Percentiles rank a stretch among this genome's conserved stretches.
phyloP scores from a whole-genome alignment of 768 basidiomycete genomes.

The Suillus subaureus region DNA sequence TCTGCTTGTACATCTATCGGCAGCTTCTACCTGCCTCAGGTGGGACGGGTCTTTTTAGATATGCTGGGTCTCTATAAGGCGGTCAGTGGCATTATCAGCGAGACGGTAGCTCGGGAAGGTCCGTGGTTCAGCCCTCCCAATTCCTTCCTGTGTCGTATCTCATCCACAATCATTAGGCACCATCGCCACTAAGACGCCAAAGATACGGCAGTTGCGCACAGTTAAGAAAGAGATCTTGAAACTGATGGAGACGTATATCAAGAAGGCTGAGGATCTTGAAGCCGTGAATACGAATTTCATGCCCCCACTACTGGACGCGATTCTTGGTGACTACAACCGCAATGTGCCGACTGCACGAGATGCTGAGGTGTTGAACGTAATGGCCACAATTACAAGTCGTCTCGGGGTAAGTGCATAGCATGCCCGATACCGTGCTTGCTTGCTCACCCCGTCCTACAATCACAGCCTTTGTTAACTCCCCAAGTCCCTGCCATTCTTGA shows the following conservation, averaged over 20 bases:
- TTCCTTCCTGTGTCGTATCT: conserved; percentile 2
- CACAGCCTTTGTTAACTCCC: conserved; percentile 80
- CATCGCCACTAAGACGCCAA: conserved; percentile 95
- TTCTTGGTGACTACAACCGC: conserved; percentile 95
- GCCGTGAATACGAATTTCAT: conserved; percentile 90
- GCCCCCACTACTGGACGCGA: conserved; percentile 93
- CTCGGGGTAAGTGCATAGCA: conserved; percentile 69
- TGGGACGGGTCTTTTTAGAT: conserved; percentile 93
- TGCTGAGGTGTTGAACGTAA: conserved; percentile 95
- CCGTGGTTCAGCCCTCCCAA: conserved; percentile 16
- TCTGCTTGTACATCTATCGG: conserved; percentile 97
- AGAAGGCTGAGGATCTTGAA: conserved; percentile 95
- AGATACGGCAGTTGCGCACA: conserved; percentile 90
- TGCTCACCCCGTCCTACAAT: conserved; percentile 10
- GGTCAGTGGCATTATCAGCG: conserved; percentile 94
- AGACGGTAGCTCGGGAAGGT: conserved; percentile 88
- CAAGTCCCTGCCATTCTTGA: conserved; percentile 96
- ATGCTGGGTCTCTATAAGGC: conserved; percentile 99
- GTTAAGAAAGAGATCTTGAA: conserved; percentile 99
- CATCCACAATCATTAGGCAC: conserved; percentile 50
- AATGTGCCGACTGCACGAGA: conserved; percentile 94
- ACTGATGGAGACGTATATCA: conserved; percentile 96
- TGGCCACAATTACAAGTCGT: conserved; percentile 89
- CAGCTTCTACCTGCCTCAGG: conserved; percentile 95
- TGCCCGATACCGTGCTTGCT: conserved; percentile 3